Evolutionary conservation across 31 red algal genomes (phyloP), one percentile per base, ranked within the genome.

Genomic region (Odonthalia washingtoniensis): DNA sequence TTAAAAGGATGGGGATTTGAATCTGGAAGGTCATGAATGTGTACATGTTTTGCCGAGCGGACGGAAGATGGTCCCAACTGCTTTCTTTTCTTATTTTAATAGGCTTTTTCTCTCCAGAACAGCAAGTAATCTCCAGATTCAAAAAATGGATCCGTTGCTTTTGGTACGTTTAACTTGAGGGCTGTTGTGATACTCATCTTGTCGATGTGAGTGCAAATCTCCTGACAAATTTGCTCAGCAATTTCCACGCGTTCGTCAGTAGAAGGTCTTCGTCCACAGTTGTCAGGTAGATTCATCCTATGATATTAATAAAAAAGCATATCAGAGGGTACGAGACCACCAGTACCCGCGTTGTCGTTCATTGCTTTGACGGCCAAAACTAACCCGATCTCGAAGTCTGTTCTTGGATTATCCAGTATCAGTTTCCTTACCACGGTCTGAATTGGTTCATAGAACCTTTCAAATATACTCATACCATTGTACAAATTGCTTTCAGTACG

Each of bases 361-460:
- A 77, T 77, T 17, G 46, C 72, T 42, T 87, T 77, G 4, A 87
- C 84, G 3, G 74, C 28, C 2, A 5, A 27, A 16, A 2, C 0
- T 0, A 86, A 62, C 2, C 16, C 32, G 33, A 68, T 0, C 33
- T 18, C 2, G 2, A 12, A 32, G 0, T 39, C 6, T 18, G 42
- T 37, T 4, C 42, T 24, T 9, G 46, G 3, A 9, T 65, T 14
- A 0, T 76, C 31, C 1, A 24, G 40, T n/a, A n/a, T n/a, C n/a
- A n/a, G n/a, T n/a, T n/a, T n/a, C n/a, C n/a, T n/a, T n/a, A n/a
- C n/a, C n/a, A 0, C 28, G 6, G 0, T 77, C n/a, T 64, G 63
- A 4, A 87, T 46, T 41, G 70, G 70, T 0, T 76, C 16, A 41
- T 87, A 44, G 49, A 76, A 87, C 45, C 40, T 63, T 53, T 87